Conservation (phyloP, 2,329 filamentous ascomycete genomes). For the Trichothecium sympodiale region DNA sequence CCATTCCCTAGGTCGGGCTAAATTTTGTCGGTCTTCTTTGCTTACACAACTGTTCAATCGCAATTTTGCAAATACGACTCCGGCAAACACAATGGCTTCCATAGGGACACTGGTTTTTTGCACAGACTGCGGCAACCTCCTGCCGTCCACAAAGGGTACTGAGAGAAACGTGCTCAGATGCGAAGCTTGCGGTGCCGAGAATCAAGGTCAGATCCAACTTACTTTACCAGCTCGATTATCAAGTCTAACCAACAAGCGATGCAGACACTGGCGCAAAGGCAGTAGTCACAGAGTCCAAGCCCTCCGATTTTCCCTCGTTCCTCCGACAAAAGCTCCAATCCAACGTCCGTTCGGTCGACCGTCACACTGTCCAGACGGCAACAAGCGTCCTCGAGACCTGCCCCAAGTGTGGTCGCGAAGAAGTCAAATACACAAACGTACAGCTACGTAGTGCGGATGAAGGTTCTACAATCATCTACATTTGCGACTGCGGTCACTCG, state of each 20-base stretch:
- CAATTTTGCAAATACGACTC: too few species aligned
- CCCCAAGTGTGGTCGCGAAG: conserved; percentile 66
- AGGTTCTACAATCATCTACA: conserved; percentile 86
- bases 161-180: conserved; percentile 68
- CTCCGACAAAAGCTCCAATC: conserved; percentile 73
- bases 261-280: conserved; percentile 65
- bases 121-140: conserved; percentile 79
- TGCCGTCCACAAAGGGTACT: conserved; percentile 70
- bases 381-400: conserved; percentile 59
- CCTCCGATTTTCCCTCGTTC: conserved; percentile 82
- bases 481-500: conserved; percentile 78
- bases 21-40: too few species aligned
- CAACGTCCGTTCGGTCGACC: conserved; percentile 71
- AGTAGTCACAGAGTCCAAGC: conserved; percentile 74
- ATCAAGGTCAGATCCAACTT: conserved; percentile 51
- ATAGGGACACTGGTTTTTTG: conserved; percentile 91
- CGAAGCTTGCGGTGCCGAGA: conserved; percentile 76
- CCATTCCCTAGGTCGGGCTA: conserved; percentile 2
- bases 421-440: conserved; percentile 75
- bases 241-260: not conserved
- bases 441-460: conserved; percentile 91
- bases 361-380: conserved; percentile 66
- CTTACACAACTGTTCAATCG: too few species aligned
- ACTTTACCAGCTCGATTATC: not conserved
- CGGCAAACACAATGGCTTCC: conserved; percentile 55